phyloP scores from a whole-genome alignment of 1,284 basidiomycete genomes.

The Leccinum solheimii region DNA sequence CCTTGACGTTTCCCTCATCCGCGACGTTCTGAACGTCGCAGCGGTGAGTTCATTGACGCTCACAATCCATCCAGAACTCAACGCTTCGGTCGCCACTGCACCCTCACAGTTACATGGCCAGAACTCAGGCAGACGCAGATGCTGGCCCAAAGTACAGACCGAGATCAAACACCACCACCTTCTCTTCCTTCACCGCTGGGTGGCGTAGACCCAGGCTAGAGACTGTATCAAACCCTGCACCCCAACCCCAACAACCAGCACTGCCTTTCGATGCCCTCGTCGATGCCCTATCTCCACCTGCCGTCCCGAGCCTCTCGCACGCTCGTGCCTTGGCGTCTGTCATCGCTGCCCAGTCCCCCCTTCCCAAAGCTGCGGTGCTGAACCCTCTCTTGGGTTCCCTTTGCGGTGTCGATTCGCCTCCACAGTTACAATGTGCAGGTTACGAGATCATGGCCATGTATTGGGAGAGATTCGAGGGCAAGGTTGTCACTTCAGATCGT shows the following conservation, averaged over 20 bases:
- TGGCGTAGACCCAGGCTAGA: slow-evolving; percentile 47
- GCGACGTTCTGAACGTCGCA: neutral
- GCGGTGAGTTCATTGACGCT: slow-evolving; percentile 9
- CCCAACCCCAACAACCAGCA: slow-evolving; percentile 21
- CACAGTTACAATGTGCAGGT: slow-evolving; percentile 60
- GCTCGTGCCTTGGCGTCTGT: slow-evolving; percentile 43
- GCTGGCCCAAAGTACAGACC: slow-evolving; percentile 37
- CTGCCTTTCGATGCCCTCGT: slow-evolving; percentile 50
- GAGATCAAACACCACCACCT: slow-evolving; percentile 48
- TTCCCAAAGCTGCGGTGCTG: slow-evolving; percentile 47
- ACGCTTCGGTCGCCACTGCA: slow-evolving; percentile 11
- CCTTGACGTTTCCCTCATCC: slow-evolving; percentile 9
- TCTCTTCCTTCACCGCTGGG: slow-evolving; percentile 35
- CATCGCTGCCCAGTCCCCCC: slow-evolving; percentile 48
- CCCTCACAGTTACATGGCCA: slow-evolving; percentile 30
- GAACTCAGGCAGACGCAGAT: slow-evolving; percentile 39
- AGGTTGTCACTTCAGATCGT: slow-evolving; percentile 53
- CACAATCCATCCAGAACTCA: slow-evolving; percentile 5
- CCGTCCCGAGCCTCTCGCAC: slow-evolving; percentile 55
- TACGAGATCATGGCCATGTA: slow-evolving; percentile 71
- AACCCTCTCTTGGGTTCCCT: slow-evolving; percentile 59
- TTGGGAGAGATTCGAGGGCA: slow-evolving; percentile 55
- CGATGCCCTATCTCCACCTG: slow-evolving; percentile 52
- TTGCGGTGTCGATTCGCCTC: slow-evolving; percentile 52
- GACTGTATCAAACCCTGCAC: slow-evolving; percentile 29